These are phyloP conservation scores for Schizophyllum amplum DNA, from an alignment of 1,284 basidiomycete species.

Conservation along the genomic window DNA sequence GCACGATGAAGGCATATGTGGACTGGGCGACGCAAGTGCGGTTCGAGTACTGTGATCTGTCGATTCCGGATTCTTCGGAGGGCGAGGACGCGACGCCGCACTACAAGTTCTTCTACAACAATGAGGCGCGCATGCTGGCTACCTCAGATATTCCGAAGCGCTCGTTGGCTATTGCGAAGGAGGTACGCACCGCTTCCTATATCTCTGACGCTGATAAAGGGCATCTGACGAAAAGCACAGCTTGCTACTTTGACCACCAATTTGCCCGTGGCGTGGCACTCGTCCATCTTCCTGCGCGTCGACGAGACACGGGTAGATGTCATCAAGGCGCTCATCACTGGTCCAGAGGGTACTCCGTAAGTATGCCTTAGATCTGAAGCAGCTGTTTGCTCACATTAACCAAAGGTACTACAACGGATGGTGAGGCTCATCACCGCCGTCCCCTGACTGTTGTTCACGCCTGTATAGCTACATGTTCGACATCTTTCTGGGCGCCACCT, in stretches of 20 bases:
- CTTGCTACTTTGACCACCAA: conserved; percentile 86
- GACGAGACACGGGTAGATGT: conserved; percentile 85
- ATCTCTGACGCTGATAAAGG: conserved; percentile 1
- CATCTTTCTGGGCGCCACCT: conserved; percentile 79
- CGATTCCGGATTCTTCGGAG: conserved; percentile 32
- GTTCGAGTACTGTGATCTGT: conserved; percentile 85
- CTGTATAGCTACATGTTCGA: conserved; percentile 66
- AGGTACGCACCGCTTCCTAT: too few species aligned
- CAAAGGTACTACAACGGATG: conserved; percentile 76
- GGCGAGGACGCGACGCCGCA: conserved; percentile 41
- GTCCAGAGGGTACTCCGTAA: conserved; percentile 86
- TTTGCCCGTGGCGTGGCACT: conserved; percentile 83
- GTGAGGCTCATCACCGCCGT: conserved; percentile 30
- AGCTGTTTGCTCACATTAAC: conserved; percentile 2
- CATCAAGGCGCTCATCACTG: conserved; percentile 85
- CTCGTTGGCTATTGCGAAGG: conserved; percentile 87
- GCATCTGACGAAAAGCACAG: conserved; percentile 28
- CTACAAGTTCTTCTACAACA: conserved; percentile 74
- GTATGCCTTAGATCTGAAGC: conserved; percentile 23
- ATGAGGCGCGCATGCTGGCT: conserved; percentile 72
- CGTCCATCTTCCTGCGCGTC: conserved; percentile 81
- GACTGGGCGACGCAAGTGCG: conserved; percentile 74
- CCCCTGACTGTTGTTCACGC: conserved; percentile 2
- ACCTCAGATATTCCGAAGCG: conserved; percentile 78
- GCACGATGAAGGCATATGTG: conserved; percentile 60